Base-by-base conservation (phyloP, 2,329 filamentous ascomycete genomes). In the Clathrospora elynae region DNA sequence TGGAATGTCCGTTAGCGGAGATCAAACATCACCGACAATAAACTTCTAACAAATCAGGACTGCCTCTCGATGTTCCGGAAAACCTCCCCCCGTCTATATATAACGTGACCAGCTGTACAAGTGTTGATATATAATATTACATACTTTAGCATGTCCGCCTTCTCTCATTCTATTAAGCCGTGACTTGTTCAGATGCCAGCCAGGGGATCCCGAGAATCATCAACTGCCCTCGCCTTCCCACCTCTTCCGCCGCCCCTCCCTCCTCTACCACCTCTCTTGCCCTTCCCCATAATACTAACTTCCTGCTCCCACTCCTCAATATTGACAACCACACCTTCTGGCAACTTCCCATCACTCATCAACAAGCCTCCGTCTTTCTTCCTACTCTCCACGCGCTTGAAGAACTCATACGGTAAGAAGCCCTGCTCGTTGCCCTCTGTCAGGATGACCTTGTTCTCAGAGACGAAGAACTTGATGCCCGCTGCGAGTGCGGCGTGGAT, bases 381-480 rank as follows among this genome's bases (percentile, higher is more conserved):
- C 47, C 85, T 72, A 1, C 82, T 85, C 53, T 81, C 80, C 1
- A 92, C 90, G 61, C 82, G 79, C 71, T 80, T 80, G 61, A 95
- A 92, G 62, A 85, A 89, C 41, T 57, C 43, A 41, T 59, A 63
- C 13, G 54, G 29, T 46, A 70, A 19, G 2, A 67, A 33, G 0
- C 66, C 66, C 4, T 82, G 71, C 32, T 72, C 80, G 46, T 80
- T 64, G 0, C 75, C 75, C 43, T 73, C 73, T 0, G 66, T 72
- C 26, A 78, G 51, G n/a, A 78, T 68, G 2, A 76, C 74, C 0
- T 71, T 68, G 71, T 75, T 68, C 68, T 81, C 70, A 62, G 77
- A 70, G 62, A 82, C 67, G 83, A 87, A 95, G 80, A 91, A 95
- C 61, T 77, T 76, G 51, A 90, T 72, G 0, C 77, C 77, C 1